A percentile compares a stretch with the other conserved stretches of the same genome.
These are phyloP conservation scores for Cicer pinnatifidum DNA, from an alignment of 306 rosid genomes.

Conservation along the genomic window DNA sequence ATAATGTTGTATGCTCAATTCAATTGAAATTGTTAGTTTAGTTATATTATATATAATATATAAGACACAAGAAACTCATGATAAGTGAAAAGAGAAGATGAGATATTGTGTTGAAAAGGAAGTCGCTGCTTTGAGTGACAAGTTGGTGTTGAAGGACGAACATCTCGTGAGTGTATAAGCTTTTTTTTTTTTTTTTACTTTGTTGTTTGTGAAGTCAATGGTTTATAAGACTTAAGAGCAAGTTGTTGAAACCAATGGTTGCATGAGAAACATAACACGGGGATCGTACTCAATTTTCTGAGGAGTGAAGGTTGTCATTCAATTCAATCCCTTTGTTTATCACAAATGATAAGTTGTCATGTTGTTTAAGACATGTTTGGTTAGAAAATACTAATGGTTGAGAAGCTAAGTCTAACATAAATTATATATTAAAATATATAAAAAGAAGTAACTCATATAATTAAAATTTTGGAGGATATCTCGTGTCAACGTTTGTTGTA, in stretches of 20 bases:
- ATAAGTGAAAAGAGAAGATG: not conserved
- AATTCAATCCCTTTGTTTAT: no score
- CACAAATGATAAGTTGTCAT: no score
- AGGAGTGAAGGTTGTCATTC: no score
- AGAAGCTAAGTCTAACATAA: no score
- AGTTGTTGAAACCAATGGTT: constrained; percentile 12
- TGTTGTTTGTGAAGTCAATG: not conserved
- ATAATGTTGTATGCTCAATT: not conserved
- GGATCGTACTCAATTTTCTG: not conserved
- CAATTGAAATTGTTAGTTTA: not conserved
- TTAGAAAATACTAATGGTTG: no score
- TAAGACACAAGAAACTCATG: constrained; percentile 20
- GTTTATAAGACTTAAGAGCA: not conserved
- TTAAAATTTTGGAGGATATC: no score
- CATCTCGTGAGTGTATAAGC: constrained; percentile 15
- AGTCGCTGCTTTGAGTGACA: constrained; percentile 29
- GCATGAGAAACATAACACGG: not conserved
- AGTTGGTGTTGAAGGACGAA: not conserved
- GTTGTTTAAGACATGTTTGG: no score
- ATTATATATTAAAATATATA: no score
- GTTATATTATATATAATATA: not conserved
- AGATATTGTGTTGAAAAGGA: constrained; percentile 22
- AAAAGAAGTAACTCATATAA: no score
- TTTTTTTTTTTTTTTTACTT: not conserved
- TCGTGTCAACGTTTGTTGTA: no score